A percentile compares a stretch with the other conserved stretches of the same genome.
Evolutionary conservation across 139 green algal genomes (phyloP).

Genomic region (Chlamydomonas incerta): DNA sequence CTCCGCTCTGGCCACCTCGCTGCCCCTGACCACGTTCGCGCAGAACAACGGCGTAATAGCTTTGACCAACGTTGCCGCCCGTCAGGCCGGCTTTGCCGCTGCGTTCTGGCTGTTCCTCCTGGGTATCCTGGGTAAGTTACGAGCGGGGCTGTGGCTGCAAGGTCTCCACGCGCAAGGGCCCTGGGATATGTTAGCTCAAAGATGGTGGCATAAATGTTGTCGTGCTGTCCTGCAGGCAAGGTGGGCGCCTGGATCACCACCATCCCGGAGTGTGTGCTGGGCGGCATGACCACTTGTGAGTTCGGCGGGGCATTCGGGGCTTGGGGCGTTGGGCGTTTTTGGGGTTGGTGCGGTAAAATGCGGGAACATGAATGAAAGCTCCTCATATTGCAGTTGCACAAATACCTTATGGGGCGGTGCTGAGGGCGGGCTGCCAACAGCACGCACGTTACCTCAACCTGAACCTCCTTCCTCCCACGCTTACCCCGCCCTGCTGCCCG

Average conservation of each 20-base stretch:
- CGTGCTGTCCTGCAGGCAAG: conserved; percentile 29
- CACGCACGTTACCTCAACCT: no score
- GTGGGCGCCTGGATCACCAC: conserved; percentile 76
- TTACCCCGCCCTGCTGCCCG: no score
- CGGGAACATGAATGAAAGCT: no score
- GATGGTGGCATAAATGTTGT: background rate
- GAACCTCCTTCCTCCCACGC: no score
- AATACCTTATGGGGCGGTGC: no score
- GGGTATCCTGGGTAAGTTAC: conserved; percentile 37
- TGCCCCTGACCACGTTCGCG: conserved; percentile 81
- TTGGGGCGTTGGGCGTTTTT: no score
- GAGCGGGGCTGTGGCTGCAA: no score
- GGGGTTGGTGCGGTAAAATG: no score
- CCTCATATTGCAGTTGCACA: no score
- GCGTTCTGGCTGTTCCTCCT: conserved; percentile 72
- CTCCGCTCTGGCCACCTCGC: conserved; percentile 62
- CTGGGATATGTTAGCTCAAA: no score
- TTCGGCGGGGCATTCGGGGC: no score
- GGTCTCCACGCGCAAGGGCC: background rate
- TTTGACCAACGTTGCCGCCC: conserved; percentile 71
- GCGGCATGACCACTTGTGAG: conserved; percentile 73
- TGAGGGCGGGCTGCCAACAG: no score
- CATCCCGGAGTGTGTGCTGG: conserved; percentile 87
- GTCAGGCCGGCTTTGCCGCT: conserved; percentile 63
- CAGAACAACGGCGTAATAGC: conserved; percentile 87